Evolutionary conservation across 176 grass and related monocot genomes (phyloP), one percentile per base, ranked within the genome.

Genomic region (bread wheat (Triticum aestivum)): DNA sequence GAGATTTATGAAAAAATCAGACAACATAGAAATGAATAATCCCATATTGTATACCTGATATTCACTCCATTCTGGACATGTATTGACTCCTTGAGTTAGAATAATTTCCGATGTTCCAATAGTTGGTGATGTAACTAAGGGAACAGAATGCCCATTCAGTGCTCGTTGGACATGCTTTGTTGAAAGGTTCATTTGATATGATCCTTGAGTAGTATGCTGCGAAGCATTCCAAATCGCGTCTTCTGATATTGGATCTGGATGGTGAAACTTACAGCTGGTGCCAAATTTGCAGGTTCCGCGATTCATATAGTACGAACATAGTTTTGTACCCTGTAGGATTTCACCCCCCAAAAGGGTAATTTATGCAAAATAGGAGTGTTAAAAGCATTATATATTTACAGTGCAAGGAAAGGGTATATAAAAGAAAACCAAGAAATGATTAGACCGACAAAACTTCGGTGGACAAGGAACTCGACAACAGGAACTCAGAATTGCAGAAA

Each of bases 201-300:
- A 45, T 62, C 17, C 38, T 62, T 73, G 11, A 44, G 37, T 23
- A 41, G 3, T 30, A 45, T 21, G 74, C 1, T 4, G 4, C 1
- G 75, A 37, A 6, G 17, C 42, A 45, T 54, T 34, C 21, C 0
- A 38, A 23, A 62, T 69, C 68, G 63, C 49, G 14, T 70, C 69
- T 26, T 85, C 9, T 7, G 23, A 69, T 69, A 9, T 18, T 69
- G 32, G 66, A 69, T 69, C 66, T 69, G 66, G 66, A n/a, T 79
- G 82, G 75, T 77, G 77, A 23, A 83, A 87, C 24, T 41, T 87
- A 68, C 84, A 91, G 78, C 78, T 88, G 24, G 86, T 85, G 62
- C 86, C 84, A 66, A 81, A 85, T 83, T 87, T 84, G 51, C 77
- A 91, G 10, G 61, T 83, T n/a, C 85, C 83, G 9, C 23, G 69